phyloP scores from a whole-genome alignment of 306 rosid genomes.

The Acacia melanoxylon region DNA sequence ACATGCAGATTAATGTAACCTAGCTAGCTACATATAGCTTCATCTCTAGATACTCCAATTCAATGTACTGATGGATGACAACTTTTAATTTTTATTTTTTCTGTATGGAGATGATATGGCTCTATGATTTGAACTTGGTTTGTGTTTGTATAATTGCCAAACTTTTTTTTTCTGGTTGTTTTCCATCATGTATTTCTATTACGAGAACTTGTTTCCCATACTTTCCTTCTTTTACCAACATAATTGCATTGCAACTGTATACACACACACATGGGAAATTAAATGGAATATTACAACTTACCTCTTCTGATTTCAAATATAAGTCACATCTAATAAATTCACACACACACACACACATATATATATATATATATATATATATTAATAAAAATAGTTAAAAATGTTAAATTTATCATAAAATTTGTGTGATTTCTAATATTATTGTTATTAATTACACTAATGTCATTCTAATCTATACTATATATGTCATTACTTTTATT shows the following conservation, averaged over 20 bases:
- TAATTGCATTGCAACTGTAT: constrained; percentile 29
- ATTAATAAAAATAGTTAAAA: no score
- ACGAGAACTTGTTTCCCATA: constrained; percentile 15
- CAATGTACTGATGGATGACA: constrained; percentile 12
- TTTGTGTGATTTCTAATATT: no score
- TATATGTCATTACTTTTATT: no score
- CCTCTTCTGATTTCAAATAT: no score
- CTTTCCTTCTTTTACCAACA: constrained; percentile 11
- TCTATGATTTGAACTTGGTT: constrained; percentile 1
- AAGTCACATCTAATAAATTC: no score
- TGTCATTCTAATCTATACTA: no score
- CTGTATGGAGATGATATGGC: constrained; percentile 24
- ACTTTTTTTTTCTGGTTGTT: constrained; percentile 23
- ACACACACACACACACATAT: no score
- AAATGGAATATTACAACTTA: neutral
- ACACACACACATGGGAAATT: neutral
- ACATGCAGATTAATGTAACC: constrained; percentile 29
- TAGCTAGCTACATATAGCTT: constrained; percentile 22
- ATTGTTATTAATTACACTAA: no score
- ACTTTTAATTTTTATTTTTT: constrained; percentile 28
- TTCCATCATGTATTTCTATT: constrained; percentile 13
- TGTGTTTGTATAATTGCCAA: constrained; percentile 7
- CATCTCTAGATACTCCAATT: constrained; percentile 27
- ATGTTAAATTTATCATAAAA: no score
- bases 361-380: no score